Base-by-base conservation (phyloP, 1,284 basidiomycete species). In the Xerocomus amazonicus region DNA sequence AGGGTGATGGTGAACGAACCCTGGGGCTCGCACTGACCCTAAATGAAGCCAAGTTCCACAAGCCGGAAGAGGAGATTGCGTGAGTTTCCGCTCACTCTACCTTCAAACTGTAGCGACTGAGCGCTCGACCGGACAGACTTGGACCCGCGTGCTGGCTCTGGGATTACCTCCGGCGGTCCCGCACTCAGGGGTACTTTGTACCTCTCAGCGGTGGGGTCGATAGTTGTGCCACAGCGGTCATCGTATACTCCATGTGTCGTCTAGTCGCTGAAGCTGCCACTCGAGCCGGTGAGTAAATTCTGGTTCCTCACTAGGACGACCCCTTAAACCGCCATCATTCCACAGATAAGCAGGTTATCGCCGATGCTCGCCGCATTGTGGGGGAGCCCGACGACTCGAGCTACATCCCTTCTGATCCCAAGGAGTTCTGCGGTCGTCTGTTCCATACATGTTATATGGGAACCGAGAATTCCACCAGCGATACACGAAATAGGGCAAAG, bases 361-460 rank as follows among this genome's bases (percentile, higher is more conserved):
- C 78, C 1, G 97, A 99, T 66, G 94, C 94, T 0, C 78, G 93
- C 23, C 80, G 94, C 32, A 96, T 99, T 57, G 81, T 78, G 1
- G 92, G 93, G 16, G 92, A 95, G 63, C 78, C 86, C 0, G 83
- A 85, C 43, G 82, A 80, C 55, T 94, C 91, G 5, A 70, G 69
- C 0, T 99, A 97, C 68, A 64, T 91, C 23, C 97, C 96, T 1
- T 76, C 78, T 0, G 91, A 97, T 63, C 83, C 95, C 1, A 80
- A 78, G 51, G 97, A 98, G 63, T 92, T 98, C 57, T 83, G 84
- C 41, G 76, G 75, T 50, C 79, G 92, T 29, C 84, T 98, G 51
- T 97, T 99, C 76, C 93, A 98, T 66, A 97, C 97, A 8, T 97
- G 93, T 71, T 99, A 97, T 71, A 99, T 99, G 97, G 96, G 96